phyloP scores from a whole-genome alignment of 2,329 filamentous ascomycete species.

The Phialophora tarda region DNA sequence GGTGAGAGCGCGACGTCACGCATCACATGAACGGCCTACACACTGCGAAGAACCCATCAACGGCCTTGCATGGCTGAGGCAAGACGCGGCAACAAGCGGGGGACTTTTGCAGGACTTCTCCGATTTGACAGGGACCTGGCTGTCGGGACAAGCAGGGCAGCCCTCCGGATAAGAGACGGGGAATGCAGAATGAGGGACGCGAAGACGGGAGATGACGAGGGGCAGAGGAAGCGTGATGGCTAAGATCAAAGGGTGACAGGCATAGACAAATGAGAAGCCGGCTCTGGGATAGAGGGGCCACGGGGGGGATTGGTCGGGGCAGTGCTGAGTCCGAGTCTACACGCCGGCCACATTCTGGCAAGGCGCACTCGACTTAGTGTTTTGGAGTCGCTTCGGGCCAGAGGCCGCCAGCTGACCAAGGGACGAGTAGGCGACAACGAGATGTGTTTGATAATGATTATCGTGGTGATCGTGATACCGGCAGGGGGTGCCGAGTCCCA shows the following conservation, averaged over 20 bases:
- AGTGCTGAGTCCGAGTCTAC: conserved; percentile 8
- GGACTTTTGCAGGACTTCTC: conserved; percentile 22
- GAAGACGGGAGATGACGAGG: neutral
- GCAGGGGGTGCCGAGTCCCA: neutral
- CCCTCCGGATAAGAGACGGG: too few relatives aligned
- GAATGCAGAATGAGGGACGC: neutral
- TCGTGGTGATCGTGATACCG: neutral
- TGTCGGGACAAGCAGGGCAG: neutral
- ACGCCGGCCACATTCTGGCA: conserved; percentile 17
- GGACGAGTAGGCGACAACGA: neutral
- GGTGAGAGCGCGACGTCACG: neutral
- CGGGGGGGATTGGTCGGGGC: conserved; percentile 15
- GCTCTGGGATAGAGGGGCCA: neutral
- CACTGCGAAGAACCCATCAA: neutral
- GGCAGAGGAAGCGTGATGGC: neutral
- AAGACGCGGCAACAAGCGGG: conserved; percentile 1
- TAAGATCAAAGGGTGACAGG: conserved; percentile 12
- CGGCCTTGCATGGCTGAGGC: conserved; percentile 14
- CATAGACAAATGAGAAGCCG: conserved; percentile 10
- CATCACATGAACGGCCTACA: neutral
- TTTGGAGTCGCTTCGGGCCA: neutral
- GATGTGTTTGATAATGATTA: neutral
- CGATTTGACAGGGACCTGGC: neutral
- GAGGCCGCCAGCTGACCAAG: neutral
- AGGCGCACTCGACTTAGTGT: conserved; percentile 7